Evolutionary conservation across 1,284 basidiomycete species (phyloP), one percentile per base, ranked within the genome.

Genomic region (Ustilago nuda): DNA sequence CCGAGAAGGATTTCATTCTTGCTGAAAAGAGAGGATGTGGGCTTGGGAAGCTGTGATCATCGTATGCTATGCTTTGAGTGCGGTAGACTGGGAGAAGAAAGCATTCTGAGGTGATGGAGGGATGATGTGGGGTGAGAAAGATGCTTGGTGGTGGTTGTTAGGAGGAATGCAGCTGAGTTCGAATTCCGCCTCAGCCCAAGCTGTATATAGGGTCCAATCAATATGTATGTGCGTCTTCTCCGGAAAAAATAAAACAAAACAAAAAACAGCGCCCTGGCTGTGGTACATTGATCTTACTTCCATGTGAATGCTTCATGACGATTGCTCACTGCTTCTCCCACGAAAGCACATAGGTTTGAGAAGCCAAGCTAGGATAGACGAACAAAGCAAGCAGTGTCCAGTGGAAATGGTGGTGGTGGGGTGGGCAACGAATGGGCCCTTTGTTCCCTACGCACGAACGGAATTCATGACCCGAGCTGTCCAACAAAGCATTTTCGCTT

Each of bases 151-250:
- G 43, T 27, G 43, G 36, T 58, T 33, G 45, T 23, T 23, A 15
- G 33, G 53, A 33, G 43, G 35, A 27, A 27, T 27, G 27, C 17
- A 15, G 51, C 51, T 53, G 35, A 53, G 51, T 53, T 36, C 12
- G 35, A 36, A 53, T n/a, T 5, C 1, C 15, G 51, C 9, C 15
- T 53, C 23, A 15, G 23, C 48, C 8, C 32, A 36, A 8, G 8
- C 45, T 48, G 8, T 41, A 65, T 65, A 56, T 45, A 59, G 63
- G 63, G 63, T 59, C 63, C 63, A 65, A 19, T 45, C 19, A 27
- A 27, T 45, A 8, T 7, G 7, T 19, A 19, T 45, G 43, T 45
- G 43, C n/a, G 7, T 45, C n/a, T 19, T 37, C 36, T 37, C 13
- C 36, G 7, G 35, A 37, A 13, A 37, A 6, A 2, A 13, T 1